Conservation (phyloP, 176 grass and related monocot genomes). For the Aegilops bicornis region DNA sequence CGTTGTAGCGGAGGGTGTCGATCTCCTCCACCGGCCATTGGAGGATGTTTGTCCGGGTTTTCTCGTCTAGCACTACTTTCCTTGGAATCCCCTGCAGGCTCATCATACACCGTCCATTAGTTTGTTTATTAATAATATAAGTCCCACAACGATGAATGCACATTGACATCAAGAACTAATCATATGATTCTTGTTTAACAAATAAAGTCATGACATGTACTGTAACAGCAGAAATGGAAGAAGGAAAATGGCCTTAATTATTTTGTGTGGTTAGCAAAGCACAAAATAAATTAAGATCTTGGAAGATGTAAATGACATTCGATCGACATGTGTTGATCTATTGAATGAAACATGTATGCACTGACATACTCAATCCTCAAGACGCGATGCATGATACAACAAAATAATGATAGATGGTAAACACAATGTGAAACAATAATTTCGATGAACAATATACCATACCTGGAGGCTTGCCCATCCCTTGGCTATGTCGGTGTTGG, state of each 20-base stretch:
- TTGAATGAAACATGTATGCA: not conserved
- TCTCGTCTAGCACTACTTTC: constrained; percentile 49
- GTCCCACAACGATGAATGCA: not conserved
- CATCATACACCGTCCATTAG: not conserved
- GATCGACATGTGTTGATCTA: too few species aligned
- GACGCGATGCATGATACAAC: not conserved
- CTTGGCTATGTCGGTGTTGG: not conserved
- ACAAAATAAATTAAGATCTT: too few species aligned
- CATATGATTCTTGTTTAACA: not conserved
- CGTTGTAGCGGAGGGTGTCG: constrained; percentile 37
- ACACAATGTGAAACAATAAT: not conserved
- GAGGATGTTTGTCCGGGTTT: constrained; percentile 50
- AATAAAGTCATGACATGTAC: not conserved
- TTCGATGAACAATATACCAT: not conserved
- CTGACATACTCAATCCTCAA: not conserved
- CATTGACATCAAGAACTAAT: not conserved
- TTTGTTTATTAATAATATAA: not conserved
- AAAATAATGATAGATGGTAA: not conserved
- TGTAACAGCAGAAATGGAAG: not conserved
- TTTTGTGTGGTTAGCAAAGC: not conserved
- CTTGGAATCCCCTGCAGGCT: constrained; percentile 47
- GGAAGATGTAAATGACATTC: not conserved
- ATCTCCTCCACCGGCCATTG: constrained; percentile 73
- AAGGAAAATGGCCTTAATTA: not conserved
- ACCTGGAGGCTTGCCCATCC: not conserved